These are phyloP conservation scores for Vitis riparia DNA, from an alignment of 164 flowering plant species.

Conservation along the genomic window DNA sequence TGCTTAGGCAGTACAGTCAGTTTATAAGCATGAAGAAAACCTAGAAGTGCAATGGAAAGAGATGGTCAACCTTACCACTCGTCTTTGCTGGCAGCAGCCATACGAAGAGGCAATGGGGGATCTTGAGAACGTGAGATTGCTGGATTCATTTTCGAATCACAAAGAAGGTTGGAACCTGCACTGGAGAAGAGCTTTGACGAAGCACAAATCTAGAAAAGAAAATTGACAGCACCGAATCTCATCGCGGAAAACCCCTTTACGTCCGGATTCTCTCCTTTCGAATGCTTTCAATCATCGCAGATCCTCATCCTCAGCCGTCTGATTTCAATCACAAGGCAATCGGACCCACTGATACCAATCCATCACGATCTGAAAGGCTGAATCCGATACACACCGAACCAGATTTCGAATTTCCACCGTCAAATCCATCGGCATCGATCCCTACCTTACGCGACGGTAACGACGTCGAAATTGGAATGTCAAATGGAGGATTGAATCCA, in stretches of 20 bases:
- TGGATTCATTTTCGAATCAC: too few relatives aligned
- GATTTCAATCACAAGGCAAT: slow-evolving; percentile 2
- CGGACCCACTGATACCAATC: not conserved
- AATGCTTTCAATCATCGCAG: not conserved
- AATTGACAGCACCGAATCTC: slow-evolving; percentile 21
- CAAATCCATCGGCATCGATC: not conserved
- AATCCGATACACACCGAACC: not conserved
- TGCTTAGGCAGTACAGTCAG: too few relatives aligned
- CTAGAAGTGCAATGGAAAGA: too few relatives aligned
- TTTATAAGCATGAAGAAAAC: too few relatives aligned
- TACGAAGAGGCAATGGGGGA: too few relatives aligned
- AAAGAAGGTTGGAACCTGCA: too few relatives aligned
- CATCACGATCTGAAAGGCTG: not conserved
- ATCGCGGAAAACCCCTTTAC: slow-evolving; percentile 13
- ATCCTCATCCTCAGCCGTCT: not conserved
- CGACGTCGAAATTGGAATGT: not conserved
- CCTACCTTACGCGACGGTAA: not conserved
- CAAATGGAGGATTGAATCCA: not conserved
- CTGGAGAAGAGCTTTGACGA: too few relatives aligned
- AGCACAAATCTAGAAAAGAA: too few relatives aligned
- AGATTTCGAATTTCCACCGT: not conserved
- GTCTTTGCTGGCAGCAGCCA: too few relatives aligned
- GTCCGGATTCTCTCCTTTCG: not conserved
- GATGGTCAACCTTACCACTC: too few relatives aligned
- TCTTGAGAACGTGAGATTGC: too few relatives aligned